Evolutionary conservation across 768 basidiomycete species (phyloP).

Genomic region (Butyriboletus loyo): DNA sequence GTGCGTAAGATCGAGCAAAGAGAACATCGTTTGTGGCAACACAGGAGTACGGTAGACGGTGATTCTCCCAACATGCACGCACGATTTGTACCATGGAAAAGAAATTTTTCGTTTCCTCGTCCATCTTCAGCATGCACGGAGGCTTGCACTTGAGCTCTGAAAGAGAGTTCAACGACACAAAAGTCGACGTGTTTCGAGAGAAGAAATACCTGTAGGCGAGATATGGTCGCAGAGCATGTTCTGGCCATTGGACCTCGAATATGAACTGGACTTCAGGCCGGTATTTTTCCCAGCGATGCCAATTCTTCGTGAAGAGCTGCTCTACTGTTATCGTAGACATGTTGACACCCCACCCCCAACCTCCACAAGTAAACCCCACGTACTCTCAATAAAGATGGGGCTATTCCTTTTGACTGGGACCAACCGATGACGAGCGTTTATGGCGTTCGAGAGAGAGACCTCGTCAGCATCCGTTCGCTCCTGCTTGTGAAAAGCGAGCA

Average conservation of each 20-base stretch:
- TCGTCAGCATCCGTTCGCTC: not conserved
- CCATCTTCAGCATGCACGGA: conserved; percentile 1
- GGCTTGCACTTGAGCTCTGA: conserved; percentile 8
- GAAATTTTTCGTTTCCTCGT: conserved; percentile 8
- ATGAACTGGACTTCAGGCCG: conserved; percentile 11
- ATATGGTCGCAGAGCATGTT: conserved; percentile 9
- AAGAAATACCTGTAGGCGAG: conserved; percentile 6
- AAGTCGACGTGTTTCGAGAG: not conserved
- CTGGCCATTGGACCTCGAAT: conserved; percentile 12
- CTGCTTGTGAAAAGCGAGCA: not conserved
- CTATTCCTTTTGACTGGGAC: conserved; percentile 5
- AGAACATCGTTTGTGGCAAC: conserved; percentile 7
- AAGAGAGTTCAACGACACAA: not conserved
- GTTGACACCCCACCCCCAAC: not conserved
- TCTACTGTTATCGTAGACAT: not conserved
- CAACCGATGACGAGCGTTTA: conserved; percentile 3
- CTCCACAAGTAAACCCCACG: not conserved
- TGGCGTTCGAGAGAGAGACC: not conserved
- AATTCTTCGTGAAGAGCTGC: conserved; percentile 6
- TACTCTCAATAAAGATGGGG: conserved; percentile 9
- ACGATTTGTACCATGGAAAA: conserved; percentile 16
- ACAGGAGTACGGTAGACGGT: conserved; percentile 5
- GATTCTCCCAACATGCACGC: conserved; percentile 15
- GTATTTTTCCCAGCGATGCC: conserved; percentile 9
- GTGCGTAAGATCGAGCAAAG: conserved; percentile 12